Conservation (phyloP, 371 early-diverging fungal species). For the Mortierella sp. region DNA sequence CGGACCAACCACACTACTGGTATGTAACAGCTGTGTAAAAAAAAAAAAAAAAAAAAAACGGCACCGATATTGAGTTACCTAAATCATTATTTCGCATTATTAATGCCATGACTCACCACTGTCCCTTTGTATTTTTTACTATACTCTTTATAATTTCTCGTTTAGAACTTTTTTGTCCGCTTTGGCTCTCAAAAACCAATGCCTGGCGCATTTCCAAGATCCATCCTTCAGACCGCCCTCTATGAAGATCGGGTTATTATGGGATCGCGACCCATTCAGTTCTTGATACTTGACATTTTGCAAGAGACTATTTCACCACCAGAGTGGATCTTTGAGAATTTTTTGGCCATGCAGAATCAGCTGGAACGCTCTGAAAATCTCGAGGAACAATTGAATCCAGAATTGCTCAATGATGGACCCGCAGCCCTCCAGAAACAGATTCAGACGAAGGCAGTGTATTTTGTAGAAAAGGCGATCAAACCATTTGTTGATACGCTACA, state of each 20-base stretch:
- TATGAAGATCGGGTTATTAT: constrained; percentile 36
- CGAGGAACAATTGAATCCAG: constrained; percentile 2
- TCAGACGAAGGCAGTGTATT: constrained; percentile 16
- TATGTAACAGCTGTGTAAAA: constrained; percentile 2
- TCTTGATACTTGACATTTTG: constrained; percentile 28
- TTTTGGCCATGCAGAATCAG: constrained; percentile 12
- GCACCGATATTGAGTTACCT: too few relatives aligned
- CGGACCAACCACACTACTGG: constrained; percentile 30
- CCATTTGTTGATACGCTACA: constrained; percentile 69
- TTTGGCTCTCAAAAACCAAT: constrained; percentile 61
- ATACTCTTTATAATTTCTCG: neutral
- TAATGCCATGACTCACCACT: too few relatives aligned
- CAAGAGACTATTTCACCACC: constrained; percentile 31
- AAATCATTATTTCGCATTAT: too few relatives aligned
- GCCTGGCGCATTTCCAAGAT: constrained; percentile 66
- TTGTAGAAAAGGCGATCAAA: constrained; percentile 50
- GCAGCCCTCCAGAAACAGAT: constrained; percentile 14
- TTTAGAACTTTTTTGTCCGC: constrained; percentile 56
- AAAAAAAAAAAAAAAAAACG: too few relatives aligned
- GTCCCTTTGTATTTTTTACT: neutral
- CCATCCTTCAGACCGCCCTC: constrained; percentile 47
- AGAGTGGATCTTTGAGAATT: constrained; percentile 40
- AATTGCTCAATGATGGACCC: neutral
- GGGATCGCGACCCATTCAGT: constrained; percentile 31
- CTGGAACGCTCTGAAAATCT: neutral